Evolutionary conservation across 345 rosid genomes (phyloP).

Genomic region (Moringa oleifera): DNA sequence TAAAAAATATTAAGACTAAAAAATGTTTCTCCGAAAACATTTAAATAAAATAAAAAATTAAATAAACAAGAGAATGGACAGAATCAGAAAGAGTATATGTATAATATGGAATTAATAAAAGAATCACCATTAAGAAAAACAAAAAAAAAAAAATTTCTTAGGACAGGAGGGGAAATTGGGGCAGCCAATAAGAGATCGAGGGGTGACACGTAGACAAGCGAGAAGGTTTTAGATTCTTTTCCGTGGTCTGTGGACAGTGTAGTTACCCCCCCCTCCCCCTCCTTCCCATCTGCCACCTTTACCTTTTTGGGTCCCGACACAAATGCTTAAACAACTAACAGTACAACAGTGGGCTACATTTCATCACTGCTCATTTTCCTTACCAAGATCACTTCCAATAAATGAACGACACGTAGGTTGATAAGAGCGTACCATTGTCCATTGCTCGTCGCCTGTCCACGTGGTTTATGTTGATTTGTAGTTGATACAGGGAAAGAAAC

Average conservation of each 20-base stretch:
- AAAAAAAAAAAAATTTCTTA: too few species aligned
- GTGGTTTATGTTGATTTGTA: slow-evolving; percentile 15
- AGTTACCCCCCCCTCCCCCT: too few species aligned
- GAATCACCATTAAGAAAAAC: too few species aligned
- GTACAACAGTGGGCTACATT: slow-evolving; percentile 1
- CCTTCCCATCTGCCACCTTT: too few species aligned
- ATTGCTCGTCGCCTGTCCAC: slow-evolving; percentile 7
- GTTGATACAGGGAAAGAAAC: neutral
- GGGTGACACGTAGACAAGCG: slow-evolving; percentile 8
- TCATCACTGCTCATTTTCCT: neutral
- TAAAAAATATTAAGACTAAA: too few species aligned
- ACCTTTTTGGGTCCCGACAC: slow-evolving; percentile 3
- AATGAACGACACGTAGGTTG: neutral
- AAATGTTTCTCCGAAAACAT: too few species aligned
- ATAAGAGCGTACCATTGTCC: neutral
- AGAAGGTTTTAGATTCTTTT: slow-evolving; percentile 15
- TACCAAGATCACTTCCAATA: slow-evolving; percentile 8
- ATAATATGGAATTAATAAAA: too few species aligned
- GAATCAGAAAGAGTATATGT: too few species aligned
- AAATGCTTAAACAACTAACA: slow-evolving; percentile 6
- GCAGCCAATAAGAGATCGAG: slow-evolving; percentile 2
- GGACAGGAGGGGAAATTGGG: too few species aligned
- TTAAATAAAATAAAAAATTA: too few species aligned
- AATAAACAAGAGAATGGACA: too few species aligned
- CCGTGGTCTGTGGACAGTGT: slow-evolving; percentile 3